Conservation (phyloP, 352 stramenopile species). For the Pythium vanterpoolii region DNA sequence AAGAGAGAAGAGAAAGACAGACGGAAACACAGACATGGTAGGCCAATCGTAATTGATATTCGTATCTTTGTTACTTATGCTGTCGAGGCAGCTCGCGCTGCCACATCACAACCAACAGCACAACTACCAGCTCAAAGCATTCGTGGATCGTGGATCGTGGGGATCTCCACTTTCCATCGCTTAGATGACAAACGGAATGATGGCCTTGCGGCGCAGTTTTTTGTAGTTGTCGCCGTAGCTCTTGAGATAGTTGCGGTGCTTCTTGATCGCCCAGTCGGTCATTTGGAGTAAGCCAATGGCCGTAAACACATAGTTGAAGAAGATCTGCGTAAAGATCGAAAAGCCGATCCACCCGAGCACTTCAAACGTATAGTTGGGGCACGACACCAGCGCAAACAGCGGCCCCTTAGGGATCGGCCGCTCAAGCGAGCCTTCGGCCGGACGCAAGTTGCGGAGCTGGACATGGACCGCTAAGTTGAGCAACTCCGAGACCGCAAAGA, state of each 20-base stretch:
- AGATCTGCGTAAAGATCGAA: conserved; percentile 83
- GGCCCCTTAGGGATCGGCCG: conserved; percentile 64
- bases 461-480: conserved; percentile 86
- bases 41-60: conserved; percentile 8
- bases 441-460: conserved; percentile 77
- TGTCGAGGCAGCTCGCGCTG: not conserved
- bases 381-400: conserved; percentile 85
- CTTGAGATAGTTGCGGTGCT: conserved; percentile 87
- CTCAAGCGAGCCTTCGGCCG: conserved; percentile 68
- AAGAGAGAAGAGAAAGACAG: not conserved
- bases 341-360: conserved; percentile 88
- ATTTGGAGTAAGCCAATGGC: conserved; percentile 85
- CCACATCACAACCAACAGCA: not conserved
- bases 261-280: conserved; percentile 88
- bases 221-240: conserved; percentile 86
- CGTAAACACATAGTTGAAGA: conserved; percentile 83
- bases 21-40: too few species aligned
- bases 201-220: conserved; percentile 81
- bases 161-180: too few species aligned
- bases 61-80: not conserved
- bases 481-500: conserved; percentile 74
- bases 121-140: not conserved
- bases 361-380: conserved; percentile 91
- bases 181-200: conserved; percentile 85
- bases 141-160: not conserved